Percentiles rank a stretch among this genome's conserved stretches.
These are phyloP conservation scores for Collybia nuda DNA, from an alignment of 768 basidiomycete genomes.

Conservation along the genomic window DNA sequence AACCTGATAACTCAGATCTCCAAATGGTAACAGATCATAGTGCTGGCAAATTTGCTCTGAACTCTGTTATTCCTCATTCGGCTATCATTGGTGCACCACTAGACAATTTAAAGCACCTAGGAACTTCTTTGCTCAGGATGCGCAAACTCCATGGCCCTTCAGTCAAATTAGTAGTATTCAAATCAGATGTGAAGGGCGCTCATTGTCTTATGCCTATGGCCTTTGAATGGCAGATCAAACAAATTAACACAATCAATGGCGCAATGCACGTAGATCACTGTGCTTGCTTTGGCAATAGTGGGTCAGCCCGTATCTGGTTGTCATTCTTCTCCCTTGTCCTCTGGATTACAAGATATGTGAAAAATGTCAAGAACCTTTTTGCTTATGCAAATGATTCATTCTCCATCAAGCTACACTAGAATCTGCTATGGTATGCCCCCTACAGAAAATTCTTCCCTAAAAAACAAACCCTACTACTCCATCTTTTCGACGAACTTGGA, in stretches of 20 bases:
- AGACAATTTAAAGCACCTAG: conserved; percentile 16
- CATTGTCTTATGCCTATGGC: conserved; percentile 31
- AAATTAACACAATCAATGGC: conserved; percentile 29
- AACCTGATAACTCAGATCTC: conserved; percentile 24
- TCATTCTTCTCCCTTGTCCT: conserved; percentile 25
- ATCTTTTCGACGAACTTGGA: conserved; percentile 37
- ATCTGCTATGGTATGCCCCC: conserved; percentile 23
- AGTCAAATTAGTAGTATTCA: conserved; percentile 26
- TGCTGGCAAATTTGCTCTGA: conserved; percentile 22
- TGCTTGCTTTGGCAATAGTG: conserved; percentile 30
- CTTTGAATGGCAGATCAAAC: conserved; percentile 28
- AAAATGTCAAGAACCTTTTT: conserved; percentile 15
- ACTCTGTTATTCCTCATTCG: conserved; percentile 21
- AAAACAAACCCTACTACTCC: background rate
- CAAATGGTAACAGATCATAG: conserved; percentile 37
- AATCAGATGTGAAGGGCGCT: conserved; percentile 35
- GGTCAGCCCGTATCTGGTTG: conserved; percentile 21
- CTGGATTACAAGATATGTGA: conserved; percentile 29
- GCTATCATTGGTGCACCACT: conserved; percentile 6
- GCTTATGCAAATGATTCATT: conserved; percentile 33
- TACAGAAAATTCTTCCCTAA: conserved; percentile 14
- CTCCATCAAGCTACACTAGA: conserved; percentile 18
- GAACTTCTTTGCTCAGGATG: conserved; percentile 4
- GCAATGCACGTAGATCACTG: conserved; percentile 26
- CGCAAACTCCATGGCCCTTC: background rate